Evolutionary conservation across 140 eudicot species (phyloP), one percentile per base, ranked within the genome.

Genomic region (Bidens hawaiensis): DNA sequence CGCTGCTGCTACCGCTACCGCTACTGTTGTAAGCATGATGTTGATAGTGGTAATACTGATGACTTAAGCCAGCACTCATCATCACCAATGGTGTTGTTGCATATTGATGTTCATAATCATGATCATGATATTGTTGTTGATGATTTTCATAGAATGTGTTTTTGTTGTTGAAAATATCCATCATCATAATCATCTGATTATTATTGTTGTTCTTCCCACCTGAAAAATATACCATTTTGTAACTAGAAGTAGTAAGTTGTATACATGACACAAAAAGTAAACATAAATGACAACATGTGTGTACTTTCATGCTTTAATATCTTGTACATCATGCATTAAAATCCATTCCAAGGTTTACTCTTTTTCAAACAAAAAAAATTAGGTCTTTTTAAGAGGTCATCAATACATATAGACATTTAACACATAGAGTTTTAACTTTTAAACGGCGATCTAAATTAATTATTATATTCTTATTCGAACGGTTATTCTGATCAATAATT

Each of bases 151-250:
- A 64, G 6, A 69, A n/a, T 57, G 54, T 38, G 71, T 70, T 71
- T 21, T 14, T 62, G 67, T 34, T 51, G 23, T 53, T 64, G 40
- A 76, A 76, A 16, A 76, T 65, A 28, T 71, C 72, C 77, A 64
- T 76, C 81, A 76, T 70, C 76, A 62, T 71, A 63, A 38, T 74
- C 74, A 57, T 73, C 48, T 57, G 60, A 57, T 66, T n/a, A n/a
- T n/a, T n/a, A n/a, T n/a, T 25, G 24, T 56, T 76, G 77, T 64
- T 64, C 73, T 76, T 64, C 27, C 40, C 56, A 70, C 81, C 81
- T 76, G 81, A 65, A 76, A 63, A 50, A 24, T 65, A 34, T 3
- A n/a, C 45, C 70, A 71, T 17, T 71, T 40, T 63, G 24, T 16
- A 66, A 15, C 57, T 57, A 8, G 36, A 74, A 74, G 66, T 74